Evolutionary conservation across 768 basidiomycete genomes (phyloP).

Genomic region (Kwoniella newhampshirensis): DNA sequence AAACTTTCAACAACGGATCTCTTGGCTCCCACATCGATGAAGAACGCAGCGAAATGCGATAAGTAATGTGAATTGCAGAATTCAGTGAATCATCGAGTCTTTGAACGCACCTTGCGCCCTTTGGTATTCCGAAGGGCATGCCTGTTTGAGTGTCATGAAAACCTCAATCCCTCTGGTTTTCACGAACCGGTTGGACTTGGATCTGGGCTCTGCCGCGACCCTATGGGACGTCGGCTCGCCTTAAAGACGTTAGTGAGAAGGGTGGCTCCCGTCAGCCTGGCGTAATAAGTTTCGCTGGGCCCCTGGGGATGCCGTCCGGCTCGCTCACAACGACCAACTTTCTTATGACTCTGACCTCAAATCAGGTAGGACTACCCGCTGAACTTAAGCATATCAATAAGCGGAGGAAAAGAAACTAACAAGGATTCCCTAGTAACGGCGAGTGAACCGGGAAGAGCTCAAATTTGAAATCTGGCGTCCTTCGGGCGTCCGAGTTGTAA

Average conservation of each 20-base stretch:
- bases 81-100: slow-evolving; percentile 79
- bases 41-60: slow-evolving; percentile 77
- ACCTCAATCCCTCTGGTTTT: slow-evolving; percentile 39
- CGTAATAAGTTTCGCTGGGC: slow-evolving; percentile 59
- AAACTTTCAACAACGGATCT: slow-evolving; percentile 67
- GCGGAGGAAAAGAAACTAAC: slow-evolving; percentile 89
- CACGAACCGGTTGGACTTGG: slow-evolving; percentile 24
- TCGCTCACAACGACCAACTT: slow-evolving; percentile 41
- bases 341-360: slow-evolving; percentile 62
- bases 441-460: slow-evolving; percentile 81
- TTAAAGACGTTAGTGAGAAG: slow-evolving; percentile 58
- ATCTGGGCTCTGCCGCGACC: slow-evolving; percentile 39
- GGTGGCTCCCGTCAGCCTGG: slow-evolving; percentile 34
- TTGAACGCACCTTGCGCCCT: slow-evolving; percentile 77
- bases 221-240: slow-evolving; percentile 47
- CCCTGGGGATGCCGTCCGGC: slow-evolving; percentile 12
- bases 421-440: slow-evolving; percentile 84
- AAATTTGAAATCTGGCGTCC: slow-evolving; percentile 75
- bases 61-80: slow-evolving; percentile 81
- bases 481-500: slow-evolving; percentile 69
- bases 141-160: slow-evolving; percentile 66
- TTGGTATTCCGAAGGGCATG: slow-evolving; percentile 68
- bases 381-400: slow-evolving; percentile 88
- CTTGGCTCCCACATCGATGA: slow-evolving; percentile 78
- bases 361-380: slow-evolving; percentile 80